Base-by-base conservation (phyloP, 2,329 filamentous ascomycete species). In the Fusarium chuoi region DNA sequence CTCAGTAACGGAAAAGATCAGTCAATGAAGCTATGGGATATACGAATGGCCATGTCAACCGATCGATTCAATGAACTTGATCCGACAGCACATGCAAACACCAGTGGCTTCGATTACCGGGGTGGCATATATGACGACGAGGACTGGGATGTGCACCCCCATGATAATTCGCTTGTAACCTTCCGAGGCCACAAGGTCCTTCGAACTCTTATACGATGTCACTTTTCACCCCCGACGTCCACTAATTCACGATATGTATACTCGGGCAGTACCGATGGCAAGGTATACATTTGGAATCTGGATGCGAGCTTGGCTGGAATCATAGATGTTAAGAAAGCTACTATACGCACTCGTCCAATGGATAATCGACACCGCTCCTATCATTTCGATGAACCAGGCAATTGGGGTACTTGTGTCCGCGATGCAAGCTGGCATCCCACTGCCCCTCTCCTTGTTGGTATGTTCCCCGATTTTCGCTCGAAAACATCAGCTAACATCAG, bases 1-100 rank as follows among this genome's bases (percentile, higher is more conserved):
- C 89, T 99, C 33, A 95, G 92, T 75, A 99, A 99, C 78, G 94
- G 91, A 70, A 99, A 98, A 80, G 96, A 99, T 79, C 96, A 98
- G 82, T 96, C 92, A 46, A 97, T 97, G 90, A 98, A 98, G 83
- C 88, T 99, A 1, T 99, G 96, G 96, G 96, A 99, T 81, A 81
- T 98, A 63, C 89, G 96, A 58, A 97, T 94, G 87, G 96, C 95
- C 88, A 93, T 96, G 86, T 91, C 91, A 10, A 92, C 92, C 2
- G 88, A 91, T 39, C 85, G 87, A 59, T 93, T 90, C 67, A 85
- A 87, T 51, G 82, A 85, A 38, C 84, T 91, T 60, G 86, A 91
- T 69, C 87, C 89, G 9, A 83, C 85, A n/a, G 82, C 85, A 45
- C 86, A 89, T 77, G 89, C 88, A 2, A 81, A 82, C 28, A 80